Base-by-base conservation (phyloP, 164 flowering plant genomes). In the Annona cherimola region DNA sequence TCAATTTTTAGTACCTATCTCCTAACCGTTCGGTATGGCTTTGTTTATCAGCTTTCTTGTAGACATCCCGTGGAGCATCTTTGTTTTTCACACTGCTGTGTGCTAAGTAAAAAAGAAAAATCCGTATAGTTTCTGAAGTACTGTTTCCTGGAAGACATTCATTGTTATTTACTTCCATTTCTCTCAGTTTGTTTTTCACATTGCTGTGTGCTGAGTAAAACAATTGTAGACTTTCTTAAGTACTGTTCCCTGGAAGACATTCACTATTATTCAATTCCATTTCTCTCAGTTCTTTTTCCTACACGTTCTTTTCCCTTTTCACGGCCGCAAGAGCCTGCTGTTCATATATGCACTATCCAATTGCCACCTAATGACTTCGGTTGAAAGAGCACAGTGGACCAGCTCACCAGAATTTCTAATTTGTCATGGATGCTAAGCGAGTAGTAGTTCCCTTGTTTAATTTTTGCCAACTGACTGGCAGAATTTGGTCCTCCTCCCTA, bases 281-380 rank as follows among this genome's bases (percentile, higher is more conserved):
- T 59, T 68, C 66, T 67, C 61, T 73, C 60, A 45, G 44, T 18
- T 40, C 66, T 26, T 73, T 67, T 20, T 75, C 77, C n/a, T 64
- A 68, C 41, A 69, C 26, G n/a, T 69, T 61, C 54, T 62, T 40
- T n/a, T 45, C 77, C 41, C 73, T 63, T 59, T 75, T 75, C 14
- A 73, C 45, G 11, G 73, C 68, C 68, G 57, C 39, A 57, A 75
- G 69, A 42, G 44, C 73, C 57, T 75, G 57, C 4, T 1, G 55
- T 65, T 75, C 44, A 26, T 46, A 54, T 14, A 70, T 75, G 43
- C 44, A 65, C 73, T 57, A 64, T 75, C 73, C 60, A 75, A 14
- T 5, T 64, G 69, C 42, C 69, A 69, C 64, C 73, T 75, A 59
- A 75, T 44, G 14, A 41, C 69, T 55, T 69, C 69, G 11, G 77